Evolutionary conservation across 257 asterid species (phyloP), one percentile per base, ranked within the genome.

Genomic region (Osmanthus fragrans): DNA sequence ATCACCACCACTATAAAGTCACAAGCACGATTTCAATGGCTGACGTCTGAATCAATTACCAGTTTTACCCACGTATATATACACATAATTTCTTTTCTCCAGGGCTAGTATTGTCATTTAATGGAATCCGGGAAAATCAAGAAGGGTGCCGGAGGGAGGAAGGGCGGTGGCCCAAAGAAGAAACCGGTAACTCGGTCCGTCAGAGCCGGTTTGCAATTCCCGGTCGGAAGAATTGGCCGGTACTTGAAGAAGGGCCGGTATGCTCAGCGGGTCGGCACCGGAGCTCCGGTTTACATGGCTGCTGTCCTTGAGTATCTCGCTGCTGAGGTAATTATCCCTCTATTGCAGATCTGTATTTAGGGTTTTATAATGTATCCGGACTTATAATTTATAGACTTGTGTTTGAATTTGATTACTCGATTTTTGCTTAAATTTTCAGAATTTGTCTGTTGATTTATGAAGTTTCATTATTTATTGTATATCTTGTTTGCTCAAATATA

Each of bases 191-290:
- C 87, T n/a, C 79, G 88, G 34, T 87, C 90, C 7, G 83, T 84
- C 33, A 82, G 82, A 76, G 90, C 88, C 64, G 90, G 90, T 2
- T 79, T 87, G 19, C 90, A 87, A 37, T 87, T 87, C 30, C 90
- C 90, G 0, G 90, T 87, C 1, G 90, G 90, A 2, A 82, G 90
- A 76, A 87, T 87, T 39, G 90, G 88, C 11, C 86, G 90, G 29
- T 87, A 80, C 77, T 42, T 87, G 25, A 87, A 87, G 81, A 87
- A 82, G 3, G 90, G 90, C 1, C 87, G 90, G 0, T 87, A 87
- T 5, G 86, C 87, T 21, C 82, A 82, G 70, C 74, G 90, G 2
- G 84, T 87, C 1, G 90, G 90, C 0, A 69, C 70, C 42, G 90
- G 90, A 4, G 90, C 90, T 76, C 90, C 88, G n/a, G 85, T 86